These are phyloP conservation scores for Kodamaea alishanica DNA, from an alignment of 1,139 yeast species.

Conservation along the genomic window DNA sequence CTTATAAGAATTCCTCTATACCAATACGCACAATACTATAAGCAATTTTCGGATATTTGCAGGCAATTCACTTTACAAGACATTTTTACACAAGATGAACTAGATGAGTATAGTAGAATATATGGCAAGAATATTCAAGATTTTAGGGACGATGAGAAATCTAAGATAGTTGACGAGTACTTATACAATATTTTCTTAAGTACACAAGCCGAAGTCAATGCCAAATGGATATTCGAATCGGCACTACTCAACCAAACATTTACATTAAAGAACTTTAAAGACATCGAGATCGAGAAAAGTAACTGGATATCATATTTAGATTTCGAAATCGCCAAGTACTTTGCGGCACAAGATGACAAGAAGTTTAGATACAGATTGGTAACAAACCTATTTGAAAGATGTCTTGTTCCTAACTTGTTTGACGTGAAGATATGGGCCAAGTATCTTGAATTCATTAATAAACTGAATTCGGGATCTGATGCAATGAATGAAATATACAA, in stretches of 20 bases:
- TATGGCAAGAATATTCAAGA: constrained; percentile 17
- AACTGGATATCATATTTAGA: constrained; percentile 55
- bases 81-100: constrained; percentile 24
- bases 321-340: constrained; percentile 30
- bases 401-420: constrained; percentile 55
- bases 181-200: constrained; percentile 38
- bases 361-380: constrained; percentile 10
- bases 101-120: constrained; percentile 19
- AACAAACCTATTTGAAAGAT: constrained; percentile 53
- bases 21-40: constrained; percentile 65
- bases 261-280: constrained; percentile 22
- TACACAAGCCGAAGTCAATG: constrained; percentile 51
- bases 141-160: constrained; percentile 18
- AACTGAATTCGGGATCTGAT: constrained; percentile 14
- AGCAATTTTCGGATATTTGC: constrained; percentile 43
- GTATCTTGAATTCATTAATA: constrained; percentile 44
- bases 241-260: constrained; percentile 44
- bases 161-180: constrained; percentile 41
- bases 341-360: background rate
- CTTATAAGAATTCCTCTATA: constrained; percentile 57
- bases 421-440: constrained; percentile 54
- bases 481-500: constrained; percentile 32
- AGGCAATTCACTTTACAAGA: constrained; percentile 32
- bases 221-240: constrained; percentile 62
- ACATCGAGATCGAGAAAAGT: constrained; percentile 30